Conservation (phyloP, 805 yeast genomes). For the Myxozyma vanderwaltii region DNA sequence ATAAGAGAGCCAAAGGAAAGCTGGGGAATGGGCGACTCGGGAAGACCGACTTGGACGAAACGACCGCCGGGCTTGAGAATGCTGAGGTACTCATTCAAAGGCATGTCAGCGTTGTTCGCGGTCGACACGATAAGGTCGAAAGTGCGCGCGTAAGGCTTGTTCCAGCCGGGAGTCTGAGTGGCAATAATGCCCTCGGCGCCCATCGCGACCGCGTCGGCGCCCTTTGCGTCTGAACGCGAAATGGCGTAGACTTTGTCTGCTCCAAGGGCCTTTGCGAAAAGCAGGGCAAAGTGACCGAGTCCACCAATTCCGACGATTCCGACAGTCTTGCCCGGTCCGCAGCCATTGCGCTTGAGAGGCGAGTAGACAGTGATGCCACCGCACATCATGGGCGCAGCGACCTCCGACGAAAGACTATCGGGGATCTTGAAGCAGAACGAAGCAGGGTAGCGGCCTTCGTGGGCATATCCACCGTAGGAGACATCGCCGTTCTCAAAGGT, state of each 20-base stretch:
- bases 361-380: constrained; percentile 76
- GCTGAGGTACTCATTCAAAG: constrained; percentile 49
- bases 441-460: constrained; percentile 60
- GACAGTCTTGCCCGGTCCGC: constrained; percentile 55
- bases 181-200: constrained; percentile 61
- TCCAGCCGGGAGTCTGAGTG: constrained; percentile 49
- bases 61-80: constrained; percentile 60
- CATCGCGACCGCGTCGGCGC: constrained; percentile 53
- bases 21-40: constrained; percentile 42
- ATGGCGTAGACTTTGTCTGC: constrained; percentile 59
- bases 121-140: constrained; percentile 58
- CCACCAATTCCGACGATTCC: constrained; percentile 70
- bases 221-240: constrained; percentile 55
- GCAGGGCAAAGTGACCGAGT: constrained; percentile 64
- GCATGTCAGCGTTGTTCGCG: constrained; percentile 50
- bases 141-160: constrained; percentile 38
- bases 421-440: constrained; percentile 67
- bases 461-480: constrained; percentile 64
- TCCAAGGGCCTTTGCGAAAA: constrained; percentile 63
- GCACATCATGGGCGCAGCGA: constrained; percentile 74
- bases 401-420: constrained; percentile 51
- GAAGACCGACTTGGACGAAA: constrained; percentile 68
- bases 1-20: constrained; percentile 33
- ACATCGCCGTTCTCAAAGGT: constrained; percentile 30
- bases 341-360: constrained; percentile 56